A percentile compares a stretch with the other conserved stretches of the same genome.
Conservation (phyloP, 2,329 filamentous ascomycete genomes). For the Penicillium vulpinum region DNA sequence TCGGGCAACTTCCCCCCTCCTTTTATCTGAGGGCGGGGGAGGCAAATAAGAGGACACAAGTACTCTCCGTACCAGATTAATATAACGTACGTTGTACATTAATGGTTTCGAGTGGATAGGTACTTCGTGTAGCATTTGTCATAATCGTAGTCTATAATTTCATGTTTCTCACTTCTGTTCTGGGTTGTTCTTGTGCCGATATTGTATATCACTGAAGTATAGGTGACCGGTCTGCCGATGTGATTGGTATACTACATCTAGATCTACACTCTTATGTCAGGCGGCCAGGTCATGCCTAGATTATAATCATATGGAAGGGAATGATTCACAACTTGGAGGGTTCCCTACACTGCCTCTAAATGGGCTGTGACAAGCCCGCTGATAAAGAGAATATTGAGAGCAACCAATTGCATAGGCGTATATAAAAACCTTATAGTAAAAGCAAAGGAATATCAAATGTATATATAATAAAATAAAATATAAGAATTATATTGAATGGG, state of each 20-base stretch:
- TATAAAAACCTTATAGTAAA: not conserved
- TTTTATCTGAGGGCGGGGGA: not conserved
- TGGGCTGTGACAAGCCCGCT: not conserved
- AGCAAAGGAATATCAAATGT: not conserved
- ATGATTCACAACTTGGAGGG: not conserved
- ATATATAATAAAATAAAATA: not conserved
- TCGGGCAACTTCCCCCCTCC: not conserved
- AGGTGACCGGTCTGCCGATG: not conserved
- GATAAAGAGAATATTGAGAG: not conserved
- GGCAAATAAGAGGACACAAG: constrained; percentile 1
- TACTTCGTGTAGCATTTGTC: not conserved
- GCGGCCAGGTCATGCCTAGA: not conserved
- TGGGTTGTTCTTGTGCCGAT: not conserved
- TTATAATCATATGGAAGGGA: not conserved
- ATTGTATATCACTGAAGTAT: not conserved
- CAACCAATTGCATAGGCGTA: not conserved
- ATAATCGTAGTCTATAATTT: not conserved
- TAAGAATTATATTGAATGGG: not conserved
- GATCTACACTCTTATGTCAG: not conserved
- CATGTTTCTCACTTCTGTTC: not conserved
- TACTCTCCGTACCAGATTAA: not conserved
- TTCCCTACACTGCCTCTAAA: not conserved
- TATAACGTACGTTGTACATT: not conserved
- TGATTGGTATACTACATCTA: not conserved
- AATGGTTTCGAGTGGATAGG: no score